Evolutionary conservation across 2,329 filamentous ascomycete genomes (phyloP).

Genomic region (Cladophialophora yegresii): DNA sequence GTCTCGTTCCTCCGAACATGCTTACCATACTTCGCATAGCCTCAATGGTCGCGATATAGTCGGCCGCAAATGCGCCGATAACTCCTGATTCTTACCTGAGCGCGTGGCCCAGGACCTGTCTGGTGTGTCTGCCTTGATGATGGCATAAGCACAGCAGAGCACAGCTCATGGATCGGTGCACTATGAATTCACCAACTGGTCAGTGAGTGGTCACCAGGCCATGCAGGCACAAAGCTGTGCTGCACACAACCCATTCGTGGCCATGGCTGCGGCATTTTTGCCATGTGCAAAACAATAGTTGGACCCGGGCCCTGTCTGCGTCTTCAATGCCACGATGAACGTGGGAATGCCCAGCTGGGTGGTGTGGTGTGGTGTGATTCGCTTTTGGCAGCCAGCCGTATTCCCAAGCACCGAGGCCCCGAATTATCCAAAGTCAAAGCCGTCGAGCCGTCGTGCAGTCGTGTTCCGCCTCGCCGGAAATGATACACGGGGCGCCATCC

Average conservation of each 20-base stretch:
- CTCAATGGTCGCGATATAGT: not conserved
- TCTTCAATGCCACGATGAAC: not conserved
- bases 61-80: conserved; percentile 7
- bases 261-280: conserved; percentile 20
- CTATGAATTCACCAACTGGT: not conserved
- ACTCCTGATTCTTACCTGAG: not conserved
- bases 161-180: not conserved
- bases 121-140: not conserved
- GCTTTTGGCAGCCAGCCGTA: not conserved
- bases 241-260: not conserved
- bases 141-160: not conserved
- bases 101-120: not conserved
- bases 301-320: not conserved
- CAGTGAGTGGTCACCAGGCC: not conserved
- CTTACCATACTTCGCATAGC: not conserved
- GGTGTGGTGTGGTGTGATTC: not conserved
- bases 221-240: conserved; percentile 13
- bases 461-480: conserved; percentile 9
- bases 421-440: conserved; percentile 2
- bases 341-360: not conserved
- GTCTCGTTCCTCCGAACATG: not conserved
- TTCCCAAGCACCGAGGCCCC: conserved; percentile 12
- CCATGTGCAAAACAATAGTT: conserved; percentile 17
- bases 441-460: not conserved
- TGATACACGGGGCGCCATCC: conserved; percentile 3